Evolutionary conservation across 176 grass and related monocot species (phyloP).

Genomic region (Hordeum vulgare): DNA sequence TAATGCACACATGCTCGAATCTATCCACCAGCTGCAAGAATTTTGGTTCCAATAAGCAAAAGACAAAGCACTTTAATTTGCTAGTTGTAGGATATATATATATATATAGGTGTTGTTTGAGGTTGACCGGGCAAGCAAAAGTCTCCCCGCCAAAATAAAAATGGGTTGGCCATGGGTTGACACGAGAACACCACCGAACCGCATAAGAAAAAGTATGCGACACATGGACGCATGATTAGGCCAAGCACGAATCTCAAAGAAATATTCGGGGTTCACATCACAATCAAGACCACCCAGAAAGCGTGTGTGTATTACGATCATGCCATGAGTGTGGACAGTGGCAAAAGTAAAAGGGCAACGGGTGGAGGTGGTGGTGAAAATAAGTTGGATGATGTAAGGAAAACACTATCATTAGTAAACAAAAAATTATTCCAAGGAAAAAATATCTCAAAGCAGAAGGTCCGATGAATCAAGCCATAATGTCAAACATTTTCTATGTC

Average conservation of each 20-base stretch:
- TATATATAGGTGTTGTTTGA: no score
- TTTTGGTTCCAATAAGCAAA: background rate
- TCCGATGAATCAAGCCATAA: no score
- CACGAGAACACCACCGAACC: background rate
- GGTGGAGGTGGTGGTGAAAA: no score
- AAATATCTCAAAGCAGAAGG: no score
- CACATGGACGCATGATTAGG: background rate
- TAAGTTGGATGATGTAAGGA: no score
- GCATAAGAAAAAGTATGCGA: background rate
- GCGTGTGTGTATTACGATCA: background rate
- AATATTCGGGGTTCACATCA: conserved; percentile 11
- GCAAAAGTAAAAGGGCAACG: no score
- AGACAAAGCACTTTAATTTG: background rate
- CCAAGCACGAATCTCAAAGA: conserved; percentile 9
- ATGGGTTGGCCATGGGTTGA: background rate
- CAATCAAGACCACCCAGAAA: background rate
- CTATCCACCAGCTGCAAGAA: background rate
- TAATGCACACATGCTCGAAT: background rate
- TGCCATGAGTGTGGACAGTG: background rate
- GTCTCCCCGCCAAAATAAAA: background rate
- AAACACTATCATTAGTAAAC: no score
- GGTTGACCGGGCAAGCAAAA: background rate
- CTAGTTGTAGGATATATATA: background rate
- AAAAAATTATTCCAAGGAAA: no score
- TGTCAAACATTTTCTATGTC: no score